Evolutionary conservation across 805 yeast genomes (phyloP).

Genomic region (Dipodascopsis uninucleata): DNA sequence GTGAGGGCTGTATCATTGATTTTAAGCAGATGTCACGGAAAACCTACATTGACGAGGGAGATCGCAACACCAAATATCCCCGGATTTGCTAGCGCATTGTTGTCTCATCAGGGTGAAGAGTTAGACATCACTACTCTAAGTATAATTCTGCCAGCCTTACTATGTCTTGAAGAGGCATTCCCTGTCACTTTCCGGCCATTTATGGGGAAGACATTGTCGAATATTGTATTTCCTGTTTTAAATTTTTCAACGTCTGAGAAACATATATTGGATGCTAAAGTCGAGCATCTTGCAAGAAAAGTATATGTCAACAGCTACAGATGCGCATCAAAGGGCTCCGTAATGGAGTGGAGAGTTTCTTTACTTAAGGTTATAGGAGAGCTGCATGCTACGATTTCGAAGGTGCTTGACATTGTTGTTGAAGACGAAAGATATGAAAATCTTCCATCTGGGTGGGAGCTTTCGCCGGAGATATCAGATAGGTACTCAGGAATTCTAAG

Average conservation of each 20-base stretch:
- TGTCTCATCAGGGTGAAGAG: background rate
- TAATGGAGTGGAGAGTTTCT: conserved; percentile 17
- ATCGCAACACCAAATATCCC: conserved; percentile 24
- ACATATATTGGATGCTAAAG: background rate
- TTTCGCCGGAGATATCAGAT: conserved; percentile 4
- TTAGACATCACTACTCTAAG: background rate
- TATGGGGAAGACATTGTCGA: conserved; percentile 4
- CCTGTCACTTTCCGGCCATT: conserved; percentile 21
- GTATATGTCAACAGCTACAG: conserved; percentile 11
- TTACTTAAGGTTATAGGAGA: conserved; percentile 11
- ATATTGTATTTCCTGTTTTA: conserved; percentile 15
- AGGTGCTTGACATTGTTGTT: conserved; percentile 4
- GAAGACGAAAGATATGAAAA: conserved; percentile 7
- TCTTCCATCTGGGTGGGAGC: conserved; percentile 15
- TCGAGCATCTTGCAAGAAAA: conserved; percentile 14
- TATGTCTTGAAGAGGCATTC: conserved; percentile 5
- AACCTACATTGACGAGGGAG: conserved; percentile 22
- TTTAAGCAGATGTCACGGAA: conserved; percentile 11
- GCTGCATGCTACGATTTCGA: conserved; percentile 8
- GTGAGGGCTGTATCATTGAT: conserved; percentile 6
- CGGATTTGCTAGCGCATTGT: conserved; percentile 7
- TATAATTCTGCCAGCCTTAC: conserved; percentile 17
- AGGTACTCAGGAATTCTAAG: conserved; percentile 10
- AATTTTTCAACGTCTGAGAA: conserved; percentile 3
- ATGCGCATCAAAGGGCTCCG: conserved; percentile 16